These are phyloP conservation scores for Peronosclerospora sorghi DNA, from an alignment of 352 stramenopile species.

Conservation along the genomic window DNA sequence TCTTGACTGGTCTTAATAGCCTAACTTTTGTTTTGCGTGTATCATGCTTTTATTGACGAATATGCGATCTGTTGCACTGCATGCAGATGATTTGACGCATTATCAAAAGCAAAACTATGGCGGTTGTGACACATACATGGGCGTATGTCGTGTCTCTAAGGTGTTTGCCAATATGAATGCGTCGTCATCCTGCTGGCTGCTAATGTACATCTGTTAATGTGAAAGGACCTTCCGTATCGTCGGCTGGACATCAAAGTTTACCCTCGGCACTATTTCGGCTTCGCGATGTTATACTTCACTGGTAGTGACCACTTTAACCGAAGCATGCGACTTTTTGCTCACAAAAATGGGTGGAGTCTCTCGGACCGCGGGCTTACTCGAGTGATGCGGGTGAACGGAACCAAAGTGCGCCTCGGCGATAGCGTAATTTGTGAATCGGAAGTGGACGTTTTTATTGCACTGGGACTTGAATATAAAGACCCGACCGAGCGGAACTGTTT, in stretches of 20 bases:
- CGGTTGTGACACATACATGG: constrained; percentile 79
- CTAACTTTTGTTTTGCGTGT: background rate
- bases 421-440: constrained; percentile 71
- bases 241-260: constrained; percentile 85
- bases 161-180: constrained; percentile 10
- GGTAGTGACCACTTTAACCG: constrained; percentile 87
- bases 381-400: constrained; percentile 41
- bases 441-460: constrained; percentile 76
- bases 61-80: background rate
- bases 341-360: constrained; percentile 68
- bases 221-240: constrained; percentile 37
- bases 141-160: constrained; percentile 55
- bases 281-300: constrained; percentile 86
- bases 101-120: constrained; percentile 42
- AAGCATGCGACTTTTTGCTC: constrained; percentile 73
- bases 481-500: constrained; percentile 69
- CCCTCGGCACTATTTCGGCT: constrained; percentile 62
- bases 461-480: constrained; percentile 79
- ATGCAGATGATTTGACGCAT: constrained; percentile 57
- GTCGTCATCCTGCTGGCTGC: background rate
- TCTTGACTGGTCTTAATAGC: constrained; percentile 39
- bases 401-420: constrained; percentile 50
- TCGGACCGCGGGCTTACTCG: constrained; percentile 60
- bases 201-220: background rate
- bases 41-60: background rate